These are phyloP conservation scores for Salisapilia sapeloensis DNA, from an alignment of 352 stramenopile genomes.

Conservation along the genomic window DNA sequence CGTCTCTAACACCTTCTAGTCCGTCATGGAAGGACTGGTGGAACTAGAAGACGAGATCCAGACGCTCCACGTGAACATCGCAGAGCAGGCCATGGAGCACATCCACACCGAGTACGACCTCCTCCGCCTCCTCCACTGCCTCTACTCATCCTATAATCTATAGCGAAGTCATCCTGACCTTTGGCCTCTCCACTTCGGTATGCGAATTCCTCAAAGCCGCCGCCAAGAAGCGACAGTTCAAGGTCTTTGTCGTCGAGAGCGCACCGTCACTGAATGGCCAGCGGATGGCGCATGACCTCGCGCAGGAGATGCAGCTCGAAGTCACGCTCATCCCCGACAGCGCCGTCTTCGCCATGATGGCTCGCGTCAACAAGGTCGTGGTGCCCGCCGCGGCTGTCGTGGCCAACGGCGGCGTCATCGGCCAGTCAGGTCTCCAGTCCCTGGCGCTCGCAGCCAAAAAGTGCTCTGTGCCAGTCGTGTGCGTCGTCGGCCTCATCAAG, in stretches of 20 bases:
- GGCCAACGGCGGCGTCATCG: slow-evolving; percentile 94
- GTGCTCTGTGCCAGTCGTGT: slow-evolving; percentile 95
- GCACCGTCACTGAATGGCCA: slow-evolving; percentile 88
- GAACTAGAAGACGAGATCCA: slow-evolving; percentile 93
- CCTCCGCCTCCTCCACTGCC: neutral
- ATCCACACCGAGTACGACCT: slow-evolving; percentile 87
- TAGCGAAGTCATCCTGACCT: slow-evolving; percentile 93
- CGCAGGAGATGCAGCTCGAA: slow-evolving; percentile 82
- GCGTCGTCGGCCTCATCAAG: slow-evolving; percentile 94
- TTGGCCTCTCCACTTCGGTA: slow-evolving; percentile 84
- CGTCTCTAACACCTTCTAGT: slow-evolving; percentile 33
- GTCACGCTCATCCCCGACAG: slow-evolving; percentile 94
- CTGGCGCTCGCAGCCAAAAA: slow-evolving; percentile 92
- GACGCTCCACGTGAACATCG: slow-evolving; percentile 91
- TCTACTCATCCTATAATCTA: neutral
- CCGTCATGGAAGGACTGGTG: slow-evolving; percentile 89
- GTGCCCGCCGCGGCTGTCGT: slow-evolving; percentile 92
- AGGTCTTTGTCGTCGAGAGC: slow-evolving; percentile 90
- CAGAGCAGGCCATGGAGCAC: slow-evolving; percentile 91
- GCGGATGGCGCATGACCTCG: slow-evolving; percentile 74
- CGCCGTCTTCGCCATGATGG: slow-evolving; percentile 96
- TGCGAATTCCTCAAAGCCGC: slow-evolving; percentile 83
- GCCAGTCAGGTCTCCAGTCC: slow-evolving; percentile 89
- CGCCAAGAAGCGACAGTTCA: slow-evolving; percentile 88
- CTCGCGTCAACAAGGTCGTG: slow-evolving; percentile 95